These are phyloP conservation scores for Euphrasia confusa DNA, from an alignment of 257 asterid genomes.

Conservation along the genomic window DNA sequence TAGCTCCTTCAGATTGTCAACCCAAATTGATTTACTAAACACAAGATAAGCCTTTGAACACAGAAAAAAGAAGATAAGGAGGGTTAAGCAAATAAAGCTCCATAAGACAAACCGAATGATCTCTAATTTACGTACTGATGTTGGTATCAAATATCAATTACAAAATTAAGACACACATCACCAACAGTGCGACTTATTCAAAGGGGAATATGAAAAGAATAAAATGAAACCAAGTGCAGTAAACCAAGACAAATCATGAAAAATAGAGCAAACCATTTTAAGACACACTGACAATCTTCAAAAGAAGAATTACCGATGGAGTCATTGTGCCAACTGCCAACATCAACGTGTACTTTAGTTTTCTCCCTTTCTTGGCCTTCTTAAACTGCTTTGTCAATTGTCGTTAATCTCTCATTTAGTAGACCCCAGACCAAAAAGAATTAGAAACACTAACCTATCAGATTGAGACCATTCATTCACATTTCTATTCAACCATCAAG, in stretches of 20 bases:
- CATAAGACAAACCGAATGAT: neutral
- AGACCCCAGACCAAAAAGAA: neutral
- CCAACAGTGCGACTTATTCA: neutral
- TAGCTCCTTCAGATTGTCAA: too few species aligned
- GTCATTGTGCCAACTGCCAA: constrained; percentile 7
- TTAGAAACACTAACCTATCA: constrained; percentile 45
- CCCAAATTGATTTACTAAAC: too few species aligned
- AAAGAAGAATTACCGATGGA: constrained; percentile 17
- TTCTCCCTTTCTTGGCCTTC: constrained; percentile 41
- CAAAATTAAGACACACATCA: neutral
- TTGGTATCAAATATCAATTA: neutral
- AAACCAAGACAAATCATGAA: neutral
- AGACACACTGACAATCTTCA: constrained; percentile 5
- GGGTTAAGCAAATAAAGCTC: neutral
- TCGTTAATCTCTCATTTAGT: constrained; percentile 19
- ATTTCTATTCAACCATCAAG: constrained; percentile 64
- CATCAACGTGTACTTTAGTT: constrained; percentile 30
- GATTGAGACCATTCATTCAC: constrained; percentile 45
- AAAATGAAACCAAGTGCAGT: neutral
- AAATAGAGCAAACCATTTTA: neutral
- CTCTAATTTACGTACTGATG: neutral
- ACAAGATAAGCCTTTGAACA: neutral
- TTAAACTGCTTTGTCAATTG: constrained; percentile 26
- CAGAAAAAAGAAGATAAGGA: too few species aligned
- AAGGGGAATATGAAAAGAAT: neutral